phyloP scores from a whole-genome alignment of 176 grass and related monocot species.

The Secale cereale region DNA sequence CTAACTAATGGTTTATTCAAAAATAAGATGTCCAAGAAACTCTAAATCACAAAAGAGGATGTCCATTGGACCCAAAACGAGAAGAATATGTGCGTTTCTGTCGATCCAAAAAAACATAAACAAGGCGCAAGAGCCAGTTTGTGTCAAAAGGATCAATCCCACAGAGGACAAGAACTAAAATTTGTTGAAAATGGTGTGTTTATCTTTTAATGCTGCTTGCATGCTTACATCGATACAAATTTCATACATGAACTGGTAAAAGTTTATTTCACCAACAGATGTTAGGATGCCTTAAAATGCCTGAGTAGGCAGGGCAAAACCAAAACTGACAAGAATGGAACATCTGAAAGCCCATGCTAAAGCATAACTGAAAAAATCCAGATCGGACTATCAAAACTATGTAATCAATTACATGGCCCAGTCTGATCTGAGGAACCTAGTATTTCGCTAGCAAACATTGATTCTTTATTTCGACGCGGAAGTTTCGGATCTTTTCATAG shows the following conservation, averaged over 20 bases:
- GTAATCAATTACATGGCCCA: not conserved
- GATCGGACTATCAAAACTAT: not conserved
- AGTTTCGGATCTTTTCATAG: constrained; percentile 9
- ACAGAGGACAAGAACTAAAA: not conserved
- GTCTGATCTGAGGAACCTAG: not conserved
- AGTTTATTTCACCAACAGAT: not conserved
- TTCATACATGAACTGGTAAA: not conserved
- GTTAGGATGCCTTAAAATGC: not conserved
- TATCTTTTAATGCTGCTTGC: not conserved
- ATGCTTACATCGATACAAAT: not conserved
- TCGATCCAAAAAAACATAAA: not conserved
- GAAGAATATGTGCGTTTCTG: not conserved
- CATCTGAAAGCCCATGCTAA: not conserved
- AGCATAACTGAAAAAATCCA: not conserved
- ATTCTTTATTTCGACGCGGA: not conserved
- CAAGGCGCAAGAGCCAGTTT: not conserved
- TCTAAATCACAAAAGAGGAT: not conserved
- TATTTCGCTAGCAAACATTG: not conserved
- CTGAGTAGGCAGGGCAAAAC: not conserved
- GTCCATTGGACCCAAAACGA: not conserved
- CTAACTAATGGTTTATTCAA: not conserved
- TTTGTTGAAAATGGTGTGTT: not conserved
- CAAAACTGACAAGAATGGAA: not conserved
- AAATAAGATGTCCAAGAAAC: not conserved
- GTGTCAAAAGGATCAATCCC: not conserved